phyloP scores from a whole-genome alignment of 2,329 filamentous ascomycete species.

The Curvularia verruculosa region DNA sequence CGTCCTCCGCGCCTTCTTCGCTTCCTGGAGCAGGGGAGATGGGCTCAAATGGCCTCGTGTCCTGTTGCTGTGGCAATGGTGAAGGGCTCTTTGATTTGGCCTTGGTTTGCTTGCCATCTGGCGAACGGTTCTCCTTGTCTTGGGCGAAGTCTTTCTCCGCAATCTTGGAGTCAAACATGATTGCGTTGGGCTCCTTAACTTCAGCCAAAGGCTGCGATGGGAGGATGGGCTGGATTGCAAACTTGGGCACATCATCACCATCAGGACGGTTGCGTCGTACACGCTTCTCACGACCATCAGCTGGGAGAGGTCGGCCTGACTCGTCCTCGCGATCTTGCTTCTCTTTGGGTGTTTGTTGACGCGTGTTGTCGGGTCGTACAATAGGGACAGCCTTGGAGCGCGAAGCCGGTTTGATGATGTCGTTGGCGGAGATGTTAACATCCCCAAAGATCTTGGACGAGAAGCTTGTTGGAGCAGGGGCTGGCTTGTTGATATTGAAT shows the following conservation, averaged over 20 bases:
- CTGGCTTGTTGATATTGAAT: constrained; percentile 31
- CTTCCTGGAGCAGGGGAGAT: constrained; percentile 13
- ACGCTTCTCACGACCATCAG: constrained; percentile 75
- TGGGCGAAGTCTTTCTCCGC: constrained; percentile 35
- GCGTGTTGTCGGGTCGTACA: constrained; percentile 62
- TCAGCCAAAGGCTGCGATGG: constrained; percentile 47
- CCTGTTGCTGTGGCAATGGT: constrained; percentile 24
- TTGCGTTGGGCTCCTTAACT: constrained; percentile 33
- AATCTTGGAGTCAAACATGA: constrained; percentile 27
- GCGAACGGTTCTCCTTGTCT: constrained; percentile 49
- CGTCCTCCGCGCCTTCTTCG: constrained; percentile 25
- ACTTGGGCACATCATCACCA: constrained; percentile 75
- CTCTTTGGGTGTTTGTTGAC: constrained; percentile 52
- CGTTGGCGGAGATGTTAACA: constrained; percentile 62
- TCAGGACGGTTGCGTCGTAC: constrained; percentile 68
- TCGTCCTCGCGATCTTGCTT: constrained; percentile 52
- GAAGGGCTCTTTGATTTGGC: constrained; percentile 35
- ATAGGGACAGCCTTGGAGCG: constrained; percentile 86
- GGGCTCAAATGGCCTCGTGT: constrained; percentile 16
- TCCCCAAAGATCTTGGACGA: constrained; percentile 46
- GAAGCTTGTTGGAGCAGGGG: constrained; percentile 34
- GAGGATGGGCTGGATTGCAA: constrained; percentile 60
- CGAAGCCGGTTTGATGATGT: constrained; percentile 69
- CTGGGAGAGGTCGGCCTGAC: constrained; percentile 67
- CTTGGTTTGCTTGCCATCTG: constrained; percentile 32